phyloP scores from a whole-genome alignment of 768 basidiomycete genomes.

The Mycena vulgaris region DNA sequence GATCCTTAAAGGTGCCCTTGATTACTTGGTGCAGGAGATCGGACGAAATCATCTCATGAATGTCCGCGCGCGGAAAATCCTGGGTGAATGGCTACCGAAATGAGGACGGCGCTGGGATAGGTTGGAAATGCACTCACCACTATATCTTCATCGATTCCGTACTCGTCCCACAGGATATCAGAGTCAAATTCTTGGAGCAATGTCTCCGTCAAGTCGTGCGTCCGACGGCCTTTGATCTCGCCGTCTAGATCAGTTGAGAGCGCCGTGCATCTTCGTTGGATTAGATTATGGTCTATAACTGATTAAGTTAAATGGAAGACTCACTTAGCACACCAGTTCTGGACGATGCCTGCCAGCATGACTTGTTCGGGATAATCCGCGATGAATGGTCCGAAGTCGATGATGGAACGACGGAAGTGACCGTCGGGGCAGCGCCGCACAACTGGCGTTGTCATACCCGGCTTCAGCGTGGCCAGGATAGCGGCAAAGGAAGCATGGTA shows the following conservation, averaged over 20 bases:
- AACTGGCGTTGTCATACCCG: conserved; percentile 30
- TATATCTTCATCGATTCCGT: conserved; percentile 39
- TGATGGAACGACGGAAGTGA: conserved; percentile 43
- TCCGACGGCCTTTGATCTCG: neutral
- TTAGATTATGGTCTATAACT: neutral
- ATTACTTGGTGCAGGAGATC: conserved; percentile 50
- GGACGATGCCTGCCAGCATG: conserved; percentile 34
- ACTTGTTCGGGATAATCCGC: conserved; percentile 52
- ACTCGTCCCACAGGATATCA: conserved; percentile 35
- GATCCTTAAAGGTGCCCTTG: conserved; percentile 50
- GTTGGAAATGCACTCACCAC: conserved; percentile 24
- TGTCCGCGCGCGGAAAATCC: conserved; percentile 46
- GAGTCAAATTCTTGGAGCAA: conserved; percentile 1
- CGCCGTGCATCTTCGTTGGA: conserved; percentile 16
- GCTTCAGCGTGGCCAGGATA: conserved; percentile 17
- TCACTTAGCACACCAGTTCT: conserved; percentile 28
- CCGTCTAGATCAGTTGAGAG: conserved; percentile 25
- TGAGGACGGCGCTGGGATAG: no score
- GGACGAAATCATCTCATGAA: conserved; percentile 46
- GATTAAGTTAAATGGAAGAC: neutral
- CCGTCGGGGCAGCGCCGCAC: conserved; percentile 47
- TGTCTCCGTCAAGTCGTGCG: conserved; percentile 21
- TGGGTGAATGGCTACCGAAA: conserved; percentile 41
- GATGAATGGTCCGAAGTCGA: conserved; percentile 44
- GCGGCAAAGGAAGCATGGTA: conserved; percentile 34